These are phyloP conservation scores for Aethionema arabicum DNA, from an alignment of 345 rosid genomes.

Conservation along the genomic window DNA sequence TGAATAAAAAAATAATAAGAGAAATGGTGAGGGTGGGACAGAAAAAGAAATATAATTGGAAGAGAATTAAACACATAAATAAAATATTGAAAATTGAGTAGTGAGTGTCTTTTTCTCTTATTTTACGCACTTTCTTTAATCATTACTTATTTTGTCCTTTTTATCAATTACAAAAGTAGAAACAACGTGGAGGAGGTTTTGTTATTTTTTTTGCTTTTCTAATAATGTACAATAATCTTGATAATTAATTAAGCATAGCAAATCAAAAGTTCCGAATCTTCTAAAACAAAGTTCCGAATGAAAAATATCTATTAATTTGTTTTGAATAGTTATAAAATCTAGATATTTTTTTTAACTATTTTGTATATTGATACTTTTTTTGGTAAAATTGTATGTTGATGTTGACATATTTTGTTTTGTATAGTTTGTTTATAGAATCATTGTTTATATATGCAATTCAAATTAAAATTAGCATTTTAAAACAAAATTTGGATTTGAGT, in stretches of 20 bases:
- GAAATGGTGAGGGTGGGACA: conserved; percentile 34
- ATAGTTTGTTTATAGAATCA: too few relatives aligned
- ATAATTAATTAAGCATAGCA: conserved; percentile 5
- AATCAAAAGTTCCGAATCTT: neutral
- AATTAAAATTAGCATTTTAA: too few relatives aligned
- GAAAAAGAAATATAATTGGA: conserved; percentile 30
- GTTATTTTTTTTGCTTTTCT: conserved; percentile 17
- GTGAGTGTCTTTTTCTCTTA: conserved; percentile 34
- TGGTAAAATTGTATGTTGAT: too few relatives aligned
- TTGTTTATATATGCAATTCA: too few relatives aligned
- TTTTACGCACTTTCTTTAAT: conserved; percentile 36
- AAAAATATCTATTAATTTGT: neutral
- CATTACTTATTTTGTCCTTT: conserved; percentile 27
- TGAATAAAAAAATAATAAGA: conserved; percentile 9
- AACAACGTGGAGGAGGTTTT: conserved; percentile 33
- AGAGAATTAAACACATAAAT: conserved; percentile 30
- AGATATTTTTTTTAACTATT: too few relatives aligned
- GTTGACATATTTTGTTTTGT: too few relatives aligned
- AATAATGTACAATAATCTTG: neutral
- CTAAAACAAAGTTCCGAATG: neutral
- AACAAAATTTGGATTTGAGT: too few relatives aligned
- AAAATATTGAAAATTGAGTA: conserved; percentile 31
- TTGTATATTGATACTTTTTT: too few relatives aligned
- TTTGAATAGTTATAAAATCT: neutral
- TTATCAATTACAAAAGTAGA: conserved; percentile 3